Evolutionary conservation across 805 yeast genomes (phyloP), one percentile per base, ranked within the genome.

Genomic region (Hanseniaspora taiwanica): DNA sequence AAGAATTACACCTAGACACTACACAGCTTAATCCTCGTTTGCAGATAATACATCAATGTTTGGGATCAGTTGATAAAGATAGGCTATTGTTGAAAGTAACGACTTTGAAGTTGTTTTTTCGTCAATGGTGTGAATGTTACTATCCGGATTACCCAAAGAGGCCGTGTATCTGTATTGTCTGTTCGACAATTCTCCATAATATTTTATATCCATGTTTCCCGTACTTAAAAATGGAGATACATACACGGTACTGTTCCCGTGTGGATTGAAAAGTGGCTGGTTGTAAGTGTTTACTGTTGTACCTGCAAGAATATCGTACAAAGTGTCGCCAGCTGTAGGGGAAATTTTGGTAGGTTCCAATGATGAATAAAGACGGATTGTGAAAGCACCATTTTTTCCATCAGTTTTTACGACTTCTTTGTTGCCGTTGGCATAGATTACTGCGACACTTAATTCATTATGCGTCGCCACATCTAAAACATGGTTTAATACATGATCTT

Each of bases 301-400:
- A 7, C 87, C 86, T 0, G 78, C 68, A 37, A 80, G 63, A 24
- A 63, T 47, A 6, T 63, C 61, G 79, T 82, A 79, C 1, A 56
- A 58, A 23, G 61, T 65, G 16, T 59, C 66, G 10, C 47, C 42
- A 35, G 54, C 35, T 17, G 42, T 48, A 6, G 80, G 79, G 0
- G 76, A 60, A 1, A 65, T 49, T 1, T 77, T 75, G 0, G 81
- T 72, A 2, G 75, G 74, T 35, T 69, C 74, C 25, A 69, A 52
- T 1, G 53, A 44, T 19, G 47, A 47, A 7, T 36, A 45, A 19
- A 54, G 39, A 13, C 52, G 49, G 23, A 72, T 48, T 27, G 56
- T 59, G 23, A 45, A 37, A 14, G 27, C 29, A 3, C 46, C 50
- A 10, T 37, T 14, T 2, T 24, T 31, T 8, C 44, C 42, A 12